Evolutionary conservation across 208 protist species (phyloP).

Genomic region (Leishmania arabica): DNA sequence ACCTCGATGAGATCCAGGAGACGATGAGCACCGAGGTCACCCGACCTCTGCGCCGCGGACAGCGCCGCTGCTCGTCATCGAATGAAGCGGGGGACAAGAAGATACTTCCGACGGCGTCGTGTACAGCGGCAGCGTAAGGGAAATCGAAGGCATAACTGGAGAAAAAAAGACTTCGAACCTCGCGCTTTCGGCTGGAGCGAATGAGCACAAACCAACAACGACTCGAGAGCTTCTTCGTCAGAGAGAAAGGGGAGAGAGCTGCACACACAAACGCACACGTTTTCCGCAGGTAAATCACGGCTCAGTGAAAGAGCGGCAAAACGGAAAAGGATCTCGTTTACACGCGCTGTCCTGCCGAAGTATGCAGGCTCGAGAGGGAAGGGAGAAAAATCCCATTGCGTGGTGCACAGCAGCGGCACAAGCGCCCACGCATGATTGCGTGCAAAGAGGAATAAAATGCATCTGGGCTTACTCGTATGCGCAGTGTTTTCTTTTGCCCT

Average conservation of each 20-base stretch:
- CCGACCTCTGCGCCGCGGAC: conserved; percentile 31
- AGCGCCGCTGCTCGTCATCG: conserved; percentile 13
- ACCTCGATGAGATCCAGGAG: conserved; percentile 78
- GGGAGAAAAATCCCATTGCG: neutral
- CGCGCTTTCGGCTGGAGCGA: neutral
- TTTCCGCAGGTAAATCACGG: neutral
- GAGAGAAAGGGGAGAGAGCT: neutral
- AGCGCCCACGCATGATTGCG: neutral
- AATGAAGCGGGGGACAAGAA: conserved; percentile 8
- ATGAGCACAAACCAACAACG: neutral
- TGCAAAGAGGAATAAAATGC: conserved; percentile 13
- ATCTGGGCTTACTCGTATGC: neutral
- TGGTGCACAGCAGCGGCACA: neutral
- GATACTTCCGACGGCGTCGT: neutral
- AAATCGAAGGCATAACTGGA: neutral
- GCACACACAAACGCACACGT: neutral
- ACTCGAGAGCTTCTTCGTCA: neutral
- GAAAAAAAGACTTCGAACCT: neutral
- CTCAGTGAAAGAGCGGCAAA: neutral
- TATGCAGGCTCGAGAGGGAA: neutral
- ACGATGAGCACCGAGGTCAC: conserved; percentile 61
- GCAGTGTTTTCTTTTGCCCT: neutral
- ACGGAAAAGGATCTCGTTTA: neutral
- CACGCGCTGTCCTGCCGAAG: neutral
- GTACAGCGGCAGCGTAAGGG: neutral